These are phyloP conservation scores for Nephelium lappaceum DNA, from an alignment of 345 rosid species.

Conservation along the genomic window DNA sequence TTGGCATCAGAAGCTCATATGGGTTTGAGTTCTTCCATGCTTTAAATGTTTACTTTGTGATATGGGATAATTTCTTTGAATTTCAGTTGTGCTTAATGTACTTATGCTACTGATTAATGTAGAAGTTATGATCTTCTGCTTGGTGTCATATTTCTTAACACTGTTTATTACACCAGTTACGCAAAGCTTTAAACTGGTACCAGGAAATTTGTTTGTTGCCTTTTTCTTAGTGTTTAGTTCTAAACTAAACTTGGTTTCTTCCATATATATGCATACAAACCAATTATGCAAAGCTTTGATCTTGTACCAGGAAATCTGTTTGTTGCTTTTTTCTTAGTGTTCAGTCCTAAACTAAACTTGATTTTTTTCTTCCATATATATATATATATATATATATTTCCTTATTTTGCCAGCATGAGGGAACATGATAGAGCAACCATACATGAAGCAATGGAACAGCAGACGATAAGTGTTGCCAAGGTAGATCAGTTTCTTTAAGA, in stretches of 20 bases:
- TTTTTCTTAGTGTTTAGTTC: neutral
- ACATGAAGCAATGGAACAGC: slow-evolving; percentile 99
- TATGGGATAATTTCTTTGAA: neutral
- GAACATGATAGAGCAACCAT: slow-evolving; percentile 98
- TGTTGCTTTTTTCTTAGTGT: slow-evolving; percentile 5
- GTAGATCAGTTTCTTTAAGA: slow-evolving; percentile 35
- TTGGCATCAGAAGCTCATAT: neutral
- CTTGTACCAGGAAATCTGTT: neutral
- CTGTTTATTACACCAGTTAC: neutral
- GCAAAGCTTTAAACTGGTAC: neutral
- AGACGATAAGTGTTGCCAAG: slow-evolving; percentile 97
- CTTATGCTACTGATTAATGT: neutral
- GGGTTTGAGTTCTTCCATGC: neutral
- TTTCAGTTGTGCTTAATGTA: neutral
- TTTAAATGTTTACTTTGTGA: neutral
- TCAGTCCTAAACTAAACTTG: slow-evolving; percentile 10
- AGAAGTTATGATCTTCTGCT: neutral
- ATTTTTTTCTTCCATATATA: neutral
- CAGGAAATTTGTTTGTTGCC: neutral
- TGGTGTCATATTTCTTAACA: neutral
- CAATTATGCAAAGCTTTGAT: neutral
- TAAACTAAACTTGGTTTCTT: neutral
- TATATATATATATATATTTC: neutral
- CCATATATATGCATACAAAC: neutral
- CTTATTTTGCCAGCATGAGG: slow-evolving; percentile 67